Evolutionary conservation across 495 filamentous ascomycete species (phyloP).

Genomic region (Hyphodiscus hymeniophilus): DNA sequence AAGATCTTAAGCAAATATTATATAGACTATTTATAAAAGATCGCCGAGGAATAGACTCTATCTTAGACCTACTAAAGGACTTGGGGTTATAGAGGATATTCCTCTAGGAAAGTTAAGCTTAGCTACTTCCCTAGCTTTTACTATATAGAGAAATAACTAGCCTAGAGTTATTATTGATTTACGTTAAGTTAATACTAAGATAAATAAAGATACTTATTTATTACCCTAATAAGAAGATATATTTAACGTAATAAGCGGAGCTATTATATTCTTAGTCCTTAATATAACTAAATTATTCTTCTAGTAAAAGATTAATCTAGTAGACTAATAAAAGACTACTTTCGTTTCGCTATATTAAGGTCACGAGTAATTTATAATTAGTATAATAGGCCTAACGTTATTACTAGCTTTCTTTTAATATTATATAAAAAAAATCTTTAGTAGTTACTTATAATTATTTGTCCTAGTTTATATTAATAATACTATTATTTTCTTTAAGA

Average conservation of each 20-base stretch:
- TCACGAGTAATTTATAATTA: conserved; percentile 12
- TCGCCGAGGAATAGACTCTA: neutral
- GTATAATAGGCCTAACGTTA: conserved; percentile 11
- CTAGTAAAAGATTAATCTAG: neutral
- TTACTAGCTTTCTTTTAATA: conserved; percentile 14
- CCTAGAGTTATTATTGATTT: conserved; percentile 14
- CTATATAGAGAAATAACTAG: conserved; percentile 10
- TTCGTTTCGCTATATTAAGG: conserved; percentile 13
- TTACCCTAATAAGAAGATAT: conserved; percentile 7
- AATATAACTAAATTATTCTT: conserved; percentile 15
- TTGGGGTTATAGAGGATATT: neutral
- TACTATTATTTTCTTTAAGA: conserved; percentile 12
- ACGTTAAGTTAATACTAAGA: conserved; percentile 5
- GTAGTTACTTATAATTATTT: conserved; percentile 1
- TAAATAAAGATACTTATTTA: conserved; percentile 6
- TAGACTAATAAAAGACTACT: conserved; percentile 8
- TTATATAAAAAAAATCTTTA: conserved; percentile 10
- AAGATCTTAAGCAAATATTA: neutral
- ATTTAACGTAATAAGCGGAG: neutral
- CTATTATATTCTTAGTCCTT: conserved; percentile 3
- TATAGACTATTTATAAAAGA: neutral
- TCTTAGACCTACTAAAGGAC: neutral
- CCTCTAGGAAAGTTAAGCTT: conserved; percentile 5
- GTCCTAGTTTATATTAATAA: neutral
- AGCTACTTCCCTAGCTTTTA: conserved; percentile 1